A percentile compares a stretch with the other conserved stretches of the same genome.
These are phyloP conservation scores for Drechslera avenae DNA, from an alignment of 2,329 filamentous ascomycete species.

Conservation along the genomic window DNA sequence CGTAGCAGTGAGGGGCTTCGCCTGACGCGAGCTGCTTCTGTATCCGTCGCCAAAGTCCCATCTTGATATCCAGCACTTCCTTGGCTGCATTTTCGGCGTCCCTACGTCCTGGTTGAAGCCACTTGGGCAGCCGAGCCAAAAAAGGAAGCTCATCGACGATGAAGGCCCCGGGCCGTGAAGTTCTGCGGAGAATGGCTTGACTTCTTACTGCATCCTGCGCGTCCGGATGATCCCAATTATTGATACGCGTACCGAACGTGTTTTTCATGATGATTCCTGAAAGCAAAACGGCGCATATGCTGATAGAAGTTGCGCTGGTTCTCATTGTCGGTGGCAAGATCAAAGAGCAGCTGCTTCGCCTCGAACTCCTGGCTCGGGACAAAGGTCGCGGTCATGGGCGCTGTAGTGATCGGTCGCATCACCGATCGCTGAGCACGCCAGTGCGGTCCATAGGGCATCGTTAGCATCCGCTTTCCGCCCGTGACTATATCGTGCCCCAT, in stretches of 20 bases:
- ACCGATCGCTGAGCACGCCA: conserved; percentile 46
- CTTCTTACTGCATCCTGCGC: no score
- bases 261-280: no score
- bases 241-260: no score
- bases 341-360: conserved; percentile 49
- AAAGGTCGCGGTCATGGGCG: conserved; percentile 41
- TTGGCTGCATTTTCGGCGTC: conserved; percentile 10
- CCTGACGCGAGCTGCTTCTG: conserved; percentile 16
- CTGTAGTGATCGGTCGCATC: conserved; percentile 42
- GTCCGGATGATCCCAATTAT: no score
- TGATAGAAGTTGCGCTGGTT: conserved; percentile 25
- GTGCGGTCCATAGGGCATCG: conserved; percentile 43
- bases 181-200: conserved; percentile 19
- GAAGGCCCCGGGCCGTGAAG: conserved; percentile 15
- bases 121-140: conserved; percentile 16
- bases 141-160: conserved; percentile 19
- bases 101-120: conserved; percentile 18
- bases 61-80: no score
- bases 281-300: conserved; percentile 28
- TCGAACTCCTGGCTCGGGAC: conserved; percentile 51
- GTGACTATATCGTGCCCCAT: conserved; percentile 45
- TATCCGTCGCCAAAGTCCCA: conserved; percentile 20
- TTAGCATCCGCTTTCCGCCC: conserved; percentile 44
- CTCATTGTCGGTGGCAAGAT: conserved; percentile 44
- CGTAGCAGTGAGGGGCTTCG: conserved; percentile 14